Evolutionary conservation across 1,139 yeast species (phyloP).

Genomic region (Diutina ranongensis): DNA sequence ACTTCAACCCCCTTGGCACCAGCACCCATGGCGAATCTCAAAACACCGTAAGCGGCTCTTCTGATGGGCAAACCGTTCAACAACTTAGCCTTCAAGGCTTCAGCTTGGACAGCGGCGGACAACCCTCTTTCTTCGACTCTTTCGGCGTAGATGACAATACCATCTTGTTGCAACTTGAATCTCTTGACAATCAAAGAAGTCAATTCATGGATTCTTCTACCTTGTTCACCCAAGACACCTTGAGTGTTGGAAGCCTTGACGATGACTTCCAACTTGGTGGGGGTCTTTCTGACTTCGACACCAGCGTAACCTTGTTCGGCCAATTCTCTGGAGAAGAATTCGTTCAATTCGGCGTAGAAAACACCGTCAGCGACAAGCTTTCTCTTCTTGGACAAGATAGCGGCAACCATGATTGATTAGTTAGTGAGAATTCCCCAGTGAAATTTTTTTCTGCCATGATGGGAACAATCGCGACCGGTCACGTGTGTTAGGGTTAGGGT

Average conservation of each 20-base stretch:
- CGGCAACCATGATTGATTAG: slow-evolving; percentile 10
- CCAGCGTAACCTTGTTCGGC: slow-evolving; percentile 99
- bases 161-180: slow-evolving; percentile 92
- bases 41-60: slow-evolving; percentile 99
- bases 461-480: too few relatives aligned
- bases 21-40: slow-evolving; percentile 99
- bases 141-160: slow-evolving; percentile 95
- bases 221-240: slow-evolving; percentile 98
- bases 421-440: background rate
- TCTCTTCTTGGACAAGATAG: slow-evolving; percentile 13
- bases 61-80: slow-evolving; percentile 98
- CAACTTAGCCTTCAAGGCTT: slow-evolving; percentile 96
- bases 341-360: slow-evolving; percentile 99
- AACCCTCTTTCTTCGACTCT: slow-evolving; percentile 99
- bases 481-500: background rate
- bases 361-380: slow-evolving; percentile 84
- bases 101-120: slow-evolving; percentile 99
- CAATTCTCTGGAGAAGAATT: slow-evolving; percentile 99
- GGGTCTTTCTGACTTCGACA: slow-evolving; percentile 98
- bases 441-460: too few relatives aligned
- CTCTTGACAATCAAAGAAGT: slow-evolving; percentile 97
- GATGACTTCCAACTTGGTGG: slow-evolving; percentile 95
- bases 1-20: slow-evolving; percentile 99
- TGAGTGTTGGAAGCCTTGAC: slow-evolving; percentile 99
- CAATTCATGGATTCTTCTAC: slow-evolving; percentile 99